Evolutionary conservation across 2,329 filamentous ascomycete genomes (phyloP), one percentile per base, ranked within the genome.

Genomic region (Penicillium thymicola): DNA sequence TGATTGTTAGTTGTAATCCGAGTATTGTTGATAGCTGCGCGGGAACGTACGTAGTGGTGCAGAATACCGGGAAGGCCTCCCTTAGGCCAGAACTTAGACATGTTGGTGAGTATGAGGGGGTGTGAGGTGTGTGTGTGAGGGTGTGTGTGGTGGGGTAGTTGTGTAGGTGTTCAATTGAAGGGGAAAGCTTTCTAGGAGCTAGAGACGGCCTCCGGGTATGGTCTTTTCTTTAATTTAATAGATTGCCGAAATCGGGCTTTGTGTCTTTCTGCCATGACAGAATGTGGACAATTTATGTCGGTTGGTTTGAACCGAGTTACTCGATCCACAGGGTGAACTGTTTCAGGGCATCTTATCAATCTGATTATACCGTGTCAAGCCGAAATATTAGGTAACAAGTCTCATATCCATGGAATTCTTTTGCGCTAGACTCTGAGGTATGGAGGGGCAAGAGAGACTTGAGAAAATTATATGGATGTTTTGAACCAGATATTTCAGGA

Each of bases 1-100:
- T 11, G 5, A n/a, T 66, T 69, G 50, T 59, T 36, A 59, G 55
- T 42, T 36, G 23, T 25, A 2, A 45, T 38, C 10, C 10, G 8
- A 32, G 9, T 14, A 11, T 50, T 10, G 23, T 23, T 14, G 4
- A 45, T 34, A 37, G 16, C 8, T 14, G 5, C n/a, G 36, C 14
- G 30, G 43, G 10, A 32, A 65, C 71, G 21, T 64, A 74, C 73
- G 59, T 72, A 75, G 52, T 73, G 70, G 49, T 75, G 72, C 2
- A 75, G 55, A 38, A 73, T 68, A 5, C 72, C 72, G 2, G 69
- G 69, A 5, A 72, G 60, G n/a, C 70, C 70, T 3, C 70, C 70
- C 28, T 71, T 69, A 7, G 70, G 70, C 70, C 70, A 72, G 61
- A 72, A 72, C 42, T 72, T 72, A 18, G 70, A 72, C 70, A 72